Percentiles rank a stretch among this genome's conserved stretches.
Evolutionary conservation across 2,329 filamentous ascomycete species (phyloP).

Genomic region (Fusarium sp.): DNA sequence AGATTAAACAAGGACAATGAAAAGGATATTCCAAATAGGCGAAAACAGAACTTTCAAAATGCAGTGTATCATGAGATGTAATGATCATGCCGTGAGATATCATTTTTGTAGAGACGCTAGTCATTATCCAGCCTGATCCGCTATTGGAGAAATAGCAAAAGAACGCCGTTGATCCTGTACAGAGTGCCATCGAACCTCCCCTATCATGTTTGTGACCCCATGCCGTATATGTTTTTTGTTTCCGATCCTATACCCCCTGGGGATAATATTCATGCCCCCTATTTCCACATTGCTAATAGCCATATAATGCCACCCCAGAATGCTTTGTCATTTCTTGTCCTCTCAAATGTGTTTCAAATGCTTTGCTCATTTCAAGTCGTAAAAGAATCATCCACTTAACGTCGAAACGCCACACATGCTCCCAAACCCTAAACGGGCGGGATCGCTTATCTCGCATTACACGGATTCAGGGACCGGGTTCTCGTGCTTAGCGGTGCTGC

Average conservation of each 20-base stretch:
- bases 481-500: slow-evolving; percentile 90
- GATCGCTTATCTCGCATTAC: slow-evolving; percentile 29
- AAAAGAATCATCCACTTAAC: slow-evolving; percentile 14
- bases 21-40: not conserved
- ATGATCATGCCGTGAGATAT: slow-evolving; percentile 19
- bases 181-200: slow-evolving; percentile 18
- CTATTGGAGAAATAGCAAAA: slow-evolving; percentile 33
- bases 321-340: slow-evolving; percentile 29
- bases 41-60: not conserved
- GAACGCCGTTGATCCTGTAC: slow-evolving; percentile 36
- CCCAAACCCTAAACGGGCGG: not conserved
- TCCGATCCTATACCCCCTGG: slow-evolving; percentile 7
- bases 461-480: slow-evolving; percentile 59
- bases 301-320: slow-evolving; percentile 21
- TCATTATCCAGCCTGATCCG: slow-evolving; percentile 31
- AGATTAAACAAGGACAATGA: not conserved
- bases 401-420: slow-evolving; percentile 1
- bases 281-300: slow-evolving; percentile 18
- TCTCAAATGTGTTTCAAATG: slow-evolving; percentile 26
- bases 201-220: slow-evolving; percentile 14
- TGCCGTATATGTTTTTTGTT: slow-evolving; percentile 19
- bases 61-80: not conserved
- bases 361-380: slow-evolving; percentile 33
- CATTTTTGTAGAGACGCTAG: slow-evolving; percentile 28
- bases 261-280: slow-evolving; percentile 12